Evolutionary conservation across 1,139 yeast species (phyloP).

Genomic region (Taphrina sp.): DNA sequence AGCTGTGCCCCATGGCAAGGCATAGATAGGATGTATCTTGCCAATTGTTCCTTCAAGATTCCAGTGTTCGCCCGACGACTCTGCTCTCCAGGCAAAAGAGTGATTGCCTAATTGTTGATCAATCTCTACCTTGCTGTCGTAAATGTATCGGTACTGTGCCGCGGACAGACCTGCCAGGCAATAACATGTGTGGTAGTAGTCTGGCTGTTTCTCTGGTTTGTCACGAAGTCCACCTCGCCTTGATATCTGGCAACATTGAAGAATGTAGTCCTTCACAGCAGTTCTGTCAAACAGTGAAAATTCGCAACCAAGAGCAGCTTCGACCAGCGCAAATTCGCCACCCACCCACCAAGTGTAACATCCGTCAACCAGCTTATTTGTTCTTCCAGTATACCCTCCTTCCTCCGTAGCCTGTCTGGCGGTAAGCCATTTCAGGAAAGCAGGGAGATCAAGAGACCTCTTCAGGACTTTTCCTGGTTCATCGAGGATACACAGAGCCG

Average conservation of each 20-base stretch:
- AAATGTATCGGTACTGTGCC: slow-evolving; percentile 56
- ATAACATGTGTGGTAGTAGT: slow-evolving; percentile 89
- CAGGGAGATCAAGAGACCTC: slow-evolving; percentile 39
- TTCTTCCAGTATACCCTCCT: slow-evolving; percentile 86
- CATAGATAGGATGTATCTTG: slow-evolving; percentile 63
- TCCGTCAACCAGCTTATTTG: slow-evolving; percentile 92
- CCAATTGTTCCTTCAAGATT: slow-evolving; percentile 41
- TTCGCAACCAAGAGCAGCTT: background rate
- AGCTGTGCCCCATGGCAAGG: slow-evolving; percentile 52
- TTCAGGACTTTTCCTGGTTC: slow-evolving; percentile 43
- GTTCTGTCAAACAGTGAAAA: slow-evolving; percentile 46
- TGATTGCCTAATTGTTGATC: slow-evolving; percentile 41
- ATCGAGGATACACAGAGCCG: slow-evolving; percentile 58
- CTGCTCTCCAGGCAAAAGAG: slow-evolving; percentile 39
- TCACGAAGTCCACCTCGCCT: slow-evolving; percentile 76
- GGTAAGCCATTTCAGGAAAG: slow-evolving; percentile 57
- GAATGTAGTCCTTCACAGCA: slow-evolving; percentile 62
- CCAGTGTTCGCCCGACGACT: slow-evolving; percentile 36
- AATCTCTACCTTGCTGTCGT: slow-evolving; percentile 9
- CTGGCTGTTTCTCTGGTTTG: slow-evolving; percentile 79
- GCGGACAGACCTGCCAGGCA: slow-evolving; percentile 72
- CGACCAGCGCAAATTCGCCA: slow-evolving; percentile 51
- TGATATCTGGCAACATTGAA: slow-evolving; percentile 67
- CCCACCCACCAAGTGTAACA: slow-evolving; percentile 98
- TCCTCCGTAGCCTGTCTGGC: slow-evolving; percentile 68